These are phyloP conservation scores for Morella rubra DNA, from an alignment of 306 rosid species.

Conservation along the genomic window DNA sequence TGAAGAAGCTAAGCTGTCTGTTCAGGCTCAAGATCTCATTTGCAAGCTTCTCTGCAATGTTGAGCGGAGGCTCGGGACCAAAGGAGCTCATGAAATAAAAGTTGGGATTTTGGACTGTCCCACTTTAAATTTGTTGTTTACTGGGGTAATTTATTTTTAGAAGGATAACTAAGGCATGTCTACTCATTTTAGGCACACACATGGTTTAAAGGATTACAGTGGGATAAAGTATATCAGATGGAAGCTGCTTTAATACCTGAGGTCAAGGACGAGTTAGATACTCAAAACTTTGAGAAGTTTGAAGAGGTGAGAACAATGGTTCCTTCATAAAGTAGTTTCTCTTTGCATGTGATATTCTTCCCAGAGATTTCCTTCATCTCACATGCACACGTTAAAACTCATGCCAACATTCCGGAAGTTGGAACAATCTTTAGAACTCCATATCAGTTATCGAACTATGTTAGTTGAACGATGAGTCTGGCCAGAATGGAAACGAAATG, in stretches of 20 bases:
- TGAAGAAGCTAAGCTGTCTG: slow-evolving; percentile 67
- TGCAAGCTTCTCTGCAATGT: slow-evolving; percentile 81
- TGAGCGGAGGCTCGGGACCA: slow-evolving; percentile 81
- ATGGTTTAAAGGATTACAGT: slow-evolving; percentile 72
- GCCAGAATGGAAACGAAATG: neutral
- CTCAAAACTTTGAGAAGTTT: slow-evolving; percentile 85
- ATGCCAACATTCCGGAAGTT: too few species aligned
- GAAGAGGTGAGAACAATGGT: slow-evolving; percentile 57
- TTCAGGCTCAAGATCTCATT: slow-evolving; percentile 82
- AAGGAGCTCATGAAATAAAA: slow-evolving; percentile 84
- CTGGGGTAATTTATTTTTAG: neutral
- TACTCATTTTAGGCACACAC: slow-evolving; percentile 66
- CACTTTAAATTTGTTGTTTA: neutral
- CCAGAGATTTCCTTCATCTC: neutral
- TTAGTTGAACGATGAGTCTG: neutral
- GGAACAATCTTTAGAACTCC: neutral
- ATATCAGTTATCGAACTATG: neutral
- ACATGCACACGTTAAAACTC: neutral
- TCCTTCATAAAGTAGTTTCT: neutral
- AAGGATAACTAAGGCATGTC: slow-evolving; percentile 5
- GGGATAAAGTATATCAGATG: slow-evolving; percentile 83
- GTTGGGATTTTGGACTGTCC: slow-evolving; percentile 33
- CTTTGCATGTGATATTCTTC: neutral
- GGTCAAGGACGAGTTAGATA: slow-evolving; percentile 85
- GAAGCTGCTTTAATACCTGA: slow-evolving; percentile 85